Conservation (phyloP, 2,329 filamentous ascomycete species). For the Hysterium pulicare region DNA sequence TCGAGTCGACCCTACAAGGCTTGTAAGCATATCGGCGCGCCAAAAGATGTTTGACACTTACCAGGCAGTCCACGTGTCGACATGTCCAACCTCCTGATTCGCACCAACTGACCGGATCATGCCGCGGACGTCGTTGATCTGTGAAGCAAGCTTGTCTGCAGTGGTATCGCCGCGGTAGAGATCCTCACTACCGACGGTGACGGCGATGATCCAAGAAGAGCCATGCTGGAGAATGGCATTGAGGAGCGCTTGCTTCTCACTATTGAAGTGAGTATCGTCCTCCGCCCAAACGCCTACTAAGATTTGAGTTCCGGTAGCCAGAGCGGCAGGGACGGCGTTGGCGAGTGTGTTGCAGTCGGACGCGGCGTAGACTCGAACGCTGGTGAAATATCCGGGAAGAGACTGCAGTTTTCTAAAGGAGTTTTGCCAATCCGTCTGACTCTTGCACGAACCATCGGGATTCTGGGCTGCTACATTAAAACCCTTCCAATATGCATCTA, state of each 20-base stretch:
- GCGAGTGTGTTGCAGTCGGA: conserved; percentile 20
- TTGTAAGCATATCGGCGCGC: background rate
- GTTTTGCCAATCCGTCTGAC: conserved; percentile 23
- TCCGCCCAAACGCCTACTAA: conserved; percentile 17
- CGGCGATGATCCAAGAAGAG: conserved; percentile 39
- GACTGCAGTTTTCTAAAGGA: conserved; percentile 22
- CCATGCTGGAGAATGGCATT: conserved; percentile 32
- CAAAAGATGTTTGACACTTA: background rate
- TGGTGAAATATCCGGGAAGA: conserved; percentile 24
- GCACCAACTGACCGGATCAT: conserved; percentile 13
- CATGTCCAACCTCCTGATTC: conserved; percentile 28
- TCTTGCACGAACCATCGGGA: conserved; percentile 23
- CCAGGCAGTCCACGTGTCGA: conserved; percentile 38
- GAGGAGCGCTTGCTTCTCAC: conserved; percentile 31
- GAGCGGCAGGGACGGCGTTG: conserved; percentile 13
- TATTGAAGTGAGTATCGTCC: conserved; percentile 36
- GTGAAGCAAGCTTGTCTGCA: conserved; percentile 7
- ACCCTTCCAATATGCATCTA: conserved; percentile 27
- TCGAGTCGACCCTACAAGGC: conserved; percentile 22
- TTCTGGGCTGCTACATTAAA: conserved; percentile 28
- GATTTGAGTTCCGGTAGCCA: conserved; percentile 10
- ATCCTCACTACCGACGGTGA: conserved; percentile 38
- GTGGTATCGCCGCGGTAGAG: conserved; percentile 58
- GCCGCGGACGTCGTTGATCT: conserved; percentile 30
- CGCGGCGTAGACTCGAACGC: conserved; percentile 24